Base-by-base conservation (phyloP, 2,329 filamentous ascomycete species). In the Trichoderma pleuroti region DNA sequence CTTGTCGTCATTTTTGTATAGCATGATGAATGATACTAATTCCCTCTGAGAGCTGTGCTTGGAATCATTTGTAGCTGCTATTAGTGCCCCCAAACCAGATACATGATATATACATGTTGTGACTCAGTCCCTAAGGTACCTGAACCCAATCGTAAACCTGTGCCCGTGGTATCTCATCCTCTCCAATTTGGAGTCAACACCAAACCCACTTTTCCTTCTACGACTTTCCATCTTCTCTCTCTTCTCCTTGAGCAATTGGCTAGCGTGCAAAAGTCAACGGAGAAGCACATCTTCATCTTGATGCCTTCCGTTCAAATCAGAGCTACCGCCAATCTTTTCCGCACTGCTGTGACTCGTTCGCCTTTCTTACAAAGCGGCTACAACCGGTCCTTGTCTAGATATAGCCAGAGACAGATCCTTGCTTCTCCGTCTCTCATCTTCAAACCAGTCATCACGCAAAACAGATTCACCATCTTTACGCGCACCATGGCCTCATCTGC, bases 401-500 rank as follows among this genome's bases (percentile, higher is more conserved):
- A 52, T 39, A 36, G 30, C 39, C 34, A 32, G 39, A 36, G 10
- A 52, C 66, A 26, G n/a, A 42, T 26, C 18, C 39, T 36, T 36
- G 26, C 56, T 46, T 26, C 54, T 6, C 34, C 52, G 18, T 14
- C 64, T 28, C 49, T 32, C 24, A 5, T 14, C 10, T 30, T 36
- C 16, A 7, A 30, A 28, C 46, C 66, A 9, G 34, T 8, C 26
- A 10, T 28, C 34, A 7, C 56, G 2, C 12, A 11, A 24, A 52
- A 30, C 7, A 36, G 10, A 26, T 28, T 12, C 28, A 34, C 12
- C 39, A 60, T 52, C 56, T 70, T 71, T 54, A 70, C 61, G 69
- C 78, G 78, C 76, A 81, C 78, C 72, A 86, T 87, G 85, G 78
- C 83, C 42, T 82, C 86, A 61, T 88, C 93, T 49, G 89, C 91